These are phyloP conservation scores for Aureobasidium sp. DNA, from an alignment of 2,329 filamentous ascomycete species.

Conservation along the genomic window DNA sequence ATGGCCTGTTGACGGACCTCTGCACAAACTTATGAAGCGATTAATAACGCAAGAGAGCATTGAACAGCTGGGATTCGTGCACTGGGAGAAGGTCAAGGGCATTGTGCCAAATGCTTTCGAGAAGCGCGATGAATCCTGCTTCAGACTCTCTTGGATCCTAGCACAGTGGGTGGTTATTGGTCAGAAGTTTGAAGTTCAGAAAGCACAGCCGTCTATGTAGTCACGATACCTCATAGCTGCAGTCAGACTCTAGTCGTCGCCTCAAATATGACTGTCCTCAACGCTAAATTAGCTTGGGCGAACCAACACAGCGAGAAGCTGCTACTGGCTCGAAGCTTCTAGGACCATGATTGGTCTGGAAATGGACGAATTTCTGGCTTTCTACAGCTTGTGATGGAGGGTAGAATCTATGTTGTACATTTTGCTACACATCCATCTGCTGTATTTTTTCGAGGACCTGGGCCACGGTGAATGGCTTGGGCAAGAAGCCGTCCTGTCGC, in stretches of 20 bases:
- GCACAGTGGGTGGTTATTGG: neutral
- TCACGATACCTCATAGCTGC: conserved; percentile 10
- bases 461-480: conserved; percentile 28
- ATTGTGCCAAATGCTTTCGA: neutral
- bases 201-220: neutral
- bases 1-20: conserved; percentile 35
- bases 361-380: neutral
- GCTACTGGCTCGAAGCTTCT: neutral
- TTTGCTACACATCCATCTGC: neutral
- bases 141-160: neutral
- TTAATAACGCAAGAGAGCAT: neutral
- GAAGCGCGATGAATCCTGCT: neutral
- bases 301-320: neutral
- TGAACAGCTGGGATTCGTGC: neutral
- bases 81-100: neutral
- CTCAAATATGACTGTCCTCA: no score
- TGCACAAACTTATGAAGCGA: conserved; percentile 27
- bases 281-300: no score
- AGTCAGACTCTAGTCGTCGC: no score
- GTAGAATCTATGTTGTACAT: neutral
- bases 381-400: neutral
- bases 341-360: neutral
- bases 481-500: conserved; percentile 23
- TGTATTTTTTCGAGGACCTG: neutral
- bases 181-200: neutral